These are phyloP conservation scores for Kickxella alabastrina DNA, from an alignment of 192 early-diverging fungal genomes.

Conservation along the genomic window DNA sequence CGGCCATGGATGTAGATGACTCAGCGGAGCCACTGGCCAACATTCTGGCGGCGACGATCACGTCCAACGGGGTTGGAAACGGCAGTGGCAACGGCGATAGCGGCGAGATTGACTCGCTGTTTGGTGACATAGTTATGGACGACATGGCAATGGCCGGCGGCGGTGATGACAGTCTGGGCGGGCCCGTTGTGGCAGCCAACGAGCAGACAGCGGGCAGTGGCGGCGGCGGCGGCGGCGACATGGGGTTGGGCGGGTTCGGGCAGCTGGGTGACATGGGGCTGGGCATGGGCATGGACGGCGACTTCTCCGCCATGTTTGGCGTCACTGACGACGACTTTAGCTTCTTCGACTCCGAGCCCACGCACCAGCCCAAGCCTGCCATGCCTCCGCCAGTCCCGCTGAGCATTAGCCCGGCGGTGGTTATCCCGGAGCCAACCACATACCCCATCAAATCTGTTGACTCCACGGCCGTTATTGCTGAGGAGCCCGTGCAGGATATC, in stretches of 20 bases:
- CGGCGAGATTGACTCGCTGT: slow-evolving; percentile 33
- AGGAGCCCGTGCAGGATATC: slow-evolving; percentile 11
- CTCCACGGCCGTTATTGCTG: background rate
- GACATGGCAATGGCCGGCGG: background rate
- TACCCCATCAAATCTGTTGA: background rate
- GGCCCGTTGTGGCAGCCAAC: slow-evolving; percentile 8
- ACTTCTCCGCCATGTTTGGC: slow-evolving; percentile 40
- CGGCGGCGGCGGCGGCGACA: slow-evolving; percentile 20
- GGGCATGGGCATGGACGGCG: slow-evolving; percentile 30
- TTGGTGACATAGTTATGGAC: slow-evolving; percentile 25
- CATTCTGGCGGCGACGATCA: too few species aligned
- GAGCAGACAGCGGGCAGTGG: too few species aligned
- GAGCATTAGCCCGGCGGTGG: background rate
- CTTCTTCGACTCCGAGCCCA: slow-evolving; percentile 43
- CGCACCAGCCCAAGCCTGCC: slow-evolving; percentile 13
- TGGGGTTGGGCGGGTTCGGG: slow-evolving; percentile 26
- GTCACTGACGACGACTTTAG: slow-evolving; percentile 51
- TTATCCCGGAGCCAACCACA: background rate
- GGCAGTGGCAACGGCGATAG: background rate
- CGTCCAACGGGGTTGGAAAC: too few species aligned
- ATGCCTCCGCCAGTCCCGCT: background rate
- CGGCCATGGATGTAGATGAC: too few species aligned
- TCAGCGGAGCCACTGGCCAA: too few species aligned
- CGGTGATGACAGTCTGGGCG: background rate
- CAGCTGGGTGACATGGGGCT: slow-evolving; percentile 10